Percentiles rank a stretch among this genome's conserved stretches.
phyloP scores from a whole-genome alignment of 495 filamentous ascomycete genomes.

The Penicillium alfredii region DNA sequence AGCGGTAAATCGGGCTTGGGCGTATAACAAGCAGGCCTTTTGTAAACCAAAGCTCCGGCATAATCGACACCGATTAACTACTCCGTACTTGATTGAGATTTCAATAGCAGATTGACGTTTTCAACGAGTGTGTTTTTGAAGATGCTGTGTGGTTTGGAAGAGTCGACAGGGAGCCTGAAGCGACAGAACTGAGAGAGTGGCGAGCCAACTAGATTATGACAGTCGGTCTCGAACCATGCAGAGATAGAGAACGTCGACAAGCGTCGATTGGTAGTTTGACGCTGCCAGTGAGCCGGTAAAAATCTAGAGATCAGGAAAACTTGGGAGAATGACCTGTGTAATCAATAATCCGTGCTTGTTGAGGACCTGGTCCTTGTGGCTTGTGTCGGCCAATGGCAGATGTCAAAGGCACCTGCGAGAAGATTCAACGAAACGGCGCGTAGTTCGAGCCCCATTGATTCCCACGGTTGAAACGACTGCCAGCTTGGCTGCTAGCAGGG shows the following conservation, averaged over 20 bases:
- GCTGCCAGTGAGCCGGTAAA: too few relatives aligned
- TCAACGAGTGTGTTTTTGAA: constrained; percentile 3
- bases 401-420: neutral
- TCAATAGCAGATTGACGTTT: constrained; percentile 15
- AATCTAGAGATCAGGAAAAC: too few relatives aligned
- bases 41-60: constrained; percentile 19
- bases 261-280: too few relatives aligned
- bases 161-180: constrained; percentile 5
- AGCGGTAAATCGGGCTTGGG: constrained; percentile 7
- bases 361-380: too few relatives aligned
- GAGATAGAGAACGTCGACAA: too few relatives aligned
- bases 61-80: constrained; percentile 16
- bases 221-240: too few relatives aligned
- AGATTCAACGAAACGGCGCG: constrained; percentile 31
- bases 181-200: too few relatives aligned
- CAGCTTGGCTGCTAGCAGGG: constrained; percentile 20
- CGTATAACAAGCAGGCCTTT: constrained; percentile 9
- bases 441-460: constrained; percentile 37
- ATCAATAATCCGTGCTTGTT: too few relatives aligned
- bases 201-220: too few relatives aligned
- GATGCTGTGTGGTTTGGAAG: too few relatives aligned
- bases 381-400: neutral
- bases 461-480: constrained; percentile 31
- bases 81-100: constrained; percentile 18
- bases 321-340: too few relatives aligned